Evolutionary conservation across 108 stramenopile genomes (phyloP).

Genomic region (Skeletonema marinoi): DNA sequence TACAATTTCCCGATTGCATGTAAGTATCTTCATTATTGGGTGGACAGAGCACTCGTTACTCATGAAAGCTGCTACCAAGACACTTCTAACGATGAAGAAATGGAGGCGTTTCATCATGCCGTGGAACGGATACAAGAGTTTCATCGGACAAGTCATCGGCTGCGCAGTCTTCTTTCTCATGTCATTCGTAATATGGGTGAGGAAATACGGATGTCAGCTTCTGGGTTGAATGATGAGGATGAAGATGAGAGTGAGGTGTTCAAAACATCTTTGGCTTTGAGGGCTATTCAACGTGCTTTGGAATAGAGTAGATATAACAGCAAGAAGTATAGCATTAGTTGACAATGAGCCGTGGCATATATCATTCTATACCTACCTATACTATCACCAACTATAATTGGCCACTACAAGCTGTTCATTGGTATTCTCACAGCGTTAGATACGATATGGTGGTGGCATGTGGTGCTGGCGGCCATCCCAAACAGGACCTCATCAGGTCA

Average conservation of each 20-base stretch:
- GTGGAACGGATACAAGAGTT: not conserved
- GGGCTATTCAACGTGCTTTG: not conserved
- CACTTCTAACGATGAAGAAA: not conserved
- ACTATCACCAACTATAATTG: too few species aligned
- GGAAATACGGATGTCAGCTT: not conserved
- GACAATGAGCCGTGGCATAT: too few species aligned
- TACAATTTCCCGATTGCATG: slow-evolving; percentile 25
- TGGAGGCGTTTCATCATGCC: not conserved
- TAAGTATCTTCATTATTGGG: not conserved
- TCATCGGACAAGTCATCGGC: not conserved
- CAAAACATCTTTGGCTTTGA: not conserved
- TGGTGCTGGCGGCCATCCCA: too few species aligned
- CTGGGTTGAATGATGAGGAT: not conserved
- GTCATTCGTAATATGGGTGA: not conserved
- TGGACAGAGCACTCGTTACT: not conserved
- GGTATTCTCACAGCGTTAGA: too few species aligned
- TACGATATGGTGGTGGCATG: too few species aligned
- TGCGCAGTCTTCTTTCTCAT: not conserved
- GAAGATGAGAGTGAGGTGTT: not conserved
- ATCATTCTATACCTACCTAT: too few species aligned
- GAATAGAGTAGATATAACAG: not conserved
- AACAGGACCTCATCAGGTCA: too few species aligned
- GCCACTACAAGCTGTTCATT: too few species aligned
- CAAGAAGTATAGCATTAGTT: too few species aligned
- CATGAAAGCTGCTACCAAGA: not conserved